Evolutionary conservation across 495 filamentous ascomycete genomes (phyloP), one percentile per base, ranked within the genome.

Genomic region (Penicillium soppii): DNA sequence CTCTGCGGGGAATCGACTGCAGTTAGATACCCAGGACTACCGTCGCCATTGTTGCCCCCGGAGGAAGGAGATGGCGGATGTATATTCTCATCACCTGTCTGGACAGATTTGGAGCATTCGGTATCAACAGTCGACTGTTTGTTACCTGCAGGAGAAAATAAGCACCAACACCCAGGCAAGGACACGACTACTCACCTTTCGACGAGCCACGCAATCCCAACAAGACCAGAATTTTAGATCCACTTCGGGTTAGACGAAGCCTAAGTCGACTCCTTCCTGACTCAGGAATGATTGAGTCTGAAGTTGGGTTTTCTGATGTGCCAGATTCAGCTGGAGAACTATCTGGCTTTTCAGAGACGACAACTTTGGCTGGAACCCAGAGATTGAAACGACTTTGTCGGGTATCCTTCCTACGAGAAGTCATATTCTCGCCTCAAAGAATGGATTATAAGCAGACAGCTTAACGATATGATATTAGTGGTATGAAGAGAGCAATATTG

Each of bases 231-330:
- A 66, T 22, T 29, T 61, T 63, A 5, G 62, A 66, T 26, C 62
- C 54, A 52, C 59, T 66, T 9, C 57, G 53, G 2, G 56, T 61
- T 15, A 66, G 21, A n/a, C 54, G 54, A 9, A 40, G 26, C 16
- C 41, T 57, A 3, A 66, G 41, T 12, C 59, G 53, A 36, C 46
- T 29, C 41, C 43, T 60, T 17, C 43, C 20, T 5, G 23, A 12
- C 12, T 37, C 20, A 10, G 41, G 38, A 21, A 52, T 44, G 19
- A 39, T 50, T 22, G 54, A 43, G 21, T 66, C 65, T 6, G 59
- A 57, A 15, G 46, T 48, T 16, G 61, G 54, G 25, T 49, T 62
- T 23, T 70, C 68, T 9, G 72, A 67, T 32, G 61, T 23, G 13
- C 56, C 54, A 8, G 63, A 64, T 16, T 55, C 53, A n/a, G 51